Evolutionary conservation across 2,329 filamentous ascomycete genomes (phyloP), one percentile per base, ranked within the genome.

Genomic region (Colletotrichum gigasporum): DNA sequence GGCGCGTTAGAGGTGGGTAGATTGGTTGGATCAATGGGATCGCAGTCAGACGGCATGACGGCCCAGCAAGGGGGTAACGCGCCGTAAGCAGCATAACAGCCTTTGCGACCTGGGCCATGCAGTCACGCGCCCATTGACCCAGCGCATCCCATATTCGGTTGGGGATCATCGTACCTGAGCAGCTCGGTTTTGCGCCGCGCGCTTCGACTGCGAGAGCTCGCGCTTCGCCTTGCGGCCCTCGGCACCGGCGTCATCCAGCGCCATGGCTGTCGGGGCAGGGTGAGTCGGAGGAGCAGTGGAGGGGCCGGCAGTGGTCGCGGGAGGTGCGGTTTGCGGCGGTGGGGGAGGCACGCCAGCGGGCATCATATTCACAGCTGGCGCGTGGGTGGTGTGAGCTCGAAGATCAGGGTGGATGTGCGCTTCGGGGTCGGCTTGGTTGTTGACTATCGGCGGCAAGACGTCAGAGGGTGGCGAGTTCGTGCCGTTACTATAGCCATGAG

Each of bases 151-250:
- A 20, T 50, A 9, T 30, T 7, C 11, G 4, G 39, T 60, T 32
- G 39, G 30, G 34, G 35, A 16, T 12, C 14, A 28, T 44, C 59
- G 11, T 86, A 97, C 96, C 89, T 99, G 96, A 56, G 96, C 96
- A 71, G 95, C 96, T 75, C 96, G 86, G 75, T 99, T 99, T 76
- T 99, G 96, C 9, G 96, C 96, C 26, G 96, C 96, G 69, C 96
- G 91, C 82, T 98, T 99, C 35, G 94, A 97, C 44, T 94, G 96
- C 24, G 94, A 97, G 65, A 99, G 82, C 79, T 97, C 95, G 56
- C 96, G 87, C 79, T 97, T 97, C 11, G 90, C 90, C 79, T 96
- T 95, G 53, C 90, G 85, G 67, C 89, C 87, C 67, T 91, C 79
- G 69, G 80, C 69, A 4, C 69, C 68, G 12, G 75, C 71, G 26